Base-by-base conservation (phyloP, 2,329 filamentous ascomycete species). In the Alternaria alternata region DNA sequence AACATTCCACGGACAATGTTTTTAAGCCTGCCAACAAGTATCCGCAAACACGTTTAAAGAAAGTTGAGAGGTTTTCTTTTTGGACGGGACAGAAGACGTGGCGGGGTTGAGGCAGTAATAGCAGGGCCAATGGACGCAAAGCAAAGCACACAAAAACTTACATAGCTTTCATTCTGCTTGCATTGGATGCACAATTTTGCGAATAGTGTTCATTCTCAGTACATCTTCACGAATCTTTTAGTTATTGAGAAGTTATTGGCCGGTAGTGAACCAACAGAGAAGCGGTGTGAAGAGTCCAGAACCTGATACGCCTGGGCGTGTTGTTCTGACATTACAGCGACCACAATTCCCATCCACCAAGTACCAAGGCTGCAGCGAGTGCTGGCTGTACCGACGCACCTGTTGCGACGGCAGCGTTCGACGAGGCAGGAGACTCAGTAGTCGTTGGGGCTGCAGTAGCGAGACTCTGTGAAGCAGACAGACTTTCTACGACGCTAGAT, bases 401-500 rank as follows among this genome's bases (percentile, higher is more conserved):
- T 48, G 30, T 36, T 24, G 30, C 30, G 30, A 48, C 9, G 16
- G 46, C 46, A n/a, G 12, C 30, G 12, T 48, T 48, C 7, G 46
- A 36, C 2, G 46, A n/a, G 30, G 18, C 32, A 36, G 46, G 32
- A 30, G 18, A 48, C 20, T 48, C 46, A 18, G 46, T 36, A 48
- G 46, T 48, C 16, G 30, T 48, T 48, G 46, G 30, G 20, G 30
- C 34, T 18, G 46, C 20, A 48, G 46, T 34, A 48, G 46, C 46
- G n/a, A 48, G 28, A 11, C 46, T 48, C 34, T 48, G 46, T 34
- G 18, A 32, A 48, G 46, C 20, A 48, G 46, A 48, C 46, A 36
- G 22, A 20, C 18, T 48, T 18, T 32, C 30, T 28, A 48, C 44
- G 1, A 20, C 28, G 20, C 9, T 34, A 32, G 44, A 48, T 18